phyloP scores from a whole-genome alignment of 2,329 filamentous ascomycete genomes.

The Aspergillus sojae region DNA sequence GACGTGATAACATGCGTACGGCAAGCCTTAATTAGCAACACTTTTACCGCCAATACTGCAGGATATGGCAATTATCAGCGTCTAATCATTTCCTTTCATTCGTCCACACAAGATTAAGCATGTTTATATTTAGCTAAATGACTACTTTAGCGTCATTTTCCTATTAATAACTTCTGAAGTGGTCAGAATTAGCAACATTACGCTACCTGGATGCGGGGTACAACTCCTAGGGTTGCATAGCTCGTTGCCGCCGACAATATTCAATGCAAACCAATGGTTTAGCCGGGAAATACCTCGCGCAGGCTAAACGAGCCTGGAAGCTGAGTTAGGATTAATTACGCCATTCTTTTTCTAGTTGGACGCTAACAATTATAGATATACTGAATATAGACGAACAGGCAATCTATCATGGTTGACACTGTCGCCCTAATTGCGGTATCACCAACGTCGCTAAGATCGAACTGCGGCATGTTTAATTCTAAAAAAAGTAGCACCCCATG shows the following conservation, averaged over 20 bases:
- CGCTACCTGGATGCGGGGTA: constrained; percentile 9
- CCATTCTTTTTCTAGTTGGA: neutral
- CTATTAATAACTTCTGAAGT: constrained; percentile 16
- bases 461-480: constrained; percentile 10
- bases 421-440: neutral
- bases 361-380: neutral
- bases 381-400: neutral
- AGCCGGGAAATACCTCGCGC: neutral
- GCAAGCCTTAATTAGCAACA: constrained; percentile 20
- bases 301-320: neutral
- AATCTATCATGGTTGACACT: neutral
- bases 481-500: constrained; percentile 10
- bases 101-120: neutral
- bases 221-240: constrained; percentile 1
- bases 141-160: constrained; percentile 5
- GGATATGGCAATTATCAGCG: constrained; percentile 5
- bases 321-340: neutral
- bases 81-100: neutral
- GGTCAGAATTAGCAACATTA: constrained; percentile 16
- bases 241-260: neutral
- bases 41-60: constrained; percentile 17
- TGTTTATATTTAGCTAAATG: constrained; percentile 18
- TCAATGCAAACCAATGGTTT: neutral
- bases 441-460: neutral
- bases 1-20: constrained; percentile 4